Evolutionary conservation across 2,329 filamentous ascomycete species (phyloP), one percentile per base, ranked within the genome.

Genomic region (Metarhizium album): DNA sequence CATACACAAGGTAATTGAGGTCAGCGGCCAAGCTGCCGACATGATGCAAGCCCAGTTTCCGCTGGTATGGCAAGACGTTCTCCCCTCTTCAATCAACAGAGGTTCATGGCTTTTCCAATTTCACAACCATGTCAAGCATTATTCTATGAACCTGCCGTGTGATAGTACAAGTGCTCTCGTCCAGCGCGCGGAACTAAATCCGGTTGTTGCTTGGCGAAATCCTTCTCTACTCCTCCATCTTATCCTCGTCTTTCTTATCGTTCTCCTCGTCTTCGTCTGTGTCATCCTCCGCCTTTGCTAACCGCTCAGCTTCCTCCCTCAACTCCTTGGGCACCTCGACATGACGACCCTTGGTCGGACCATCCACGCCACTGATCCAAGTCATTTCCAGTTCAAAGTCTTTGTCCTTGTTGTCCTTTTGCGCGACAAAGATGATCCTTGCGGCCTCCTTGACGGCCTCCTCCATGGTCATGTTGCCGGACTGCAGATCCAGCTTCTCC

Each of bases 341-440:
- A 66, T 98, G 93, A 62, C 84, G 82, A 56, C 93, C 93, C 74
- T 94, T 91, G 55, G 90, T 97, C 35, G 90, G 90, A 4, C 90
- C 91, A 58, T 87, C 81, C 46, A 83, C 70, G 49, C 79, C 81
- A 70, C 90, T 96, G 68, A 97, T 87, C 93, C 93, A 98, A 53
- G 88, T 95, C 90, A 98, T 94, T 75, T 98, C 93, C 53, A 98
- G 77, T 81, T 98, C 93, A 64, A 97, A 98, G 58, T 97, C 93
- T 78, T 98, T 98, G 73, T 97, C 93, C 75, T 97, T 97, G 78
- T 91, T 97, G 70, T 98, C 93, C 69, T 97, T 93, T 67, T 98
- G 93, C 46, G 91, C 90, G 54, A 95, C 82, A 68, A 96, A 94
- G 71, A 98, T 97, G 71, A 98, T 98, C 55, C 90, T 78, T 51